phyloP scores from a whole-genome alignment of 495 filamentous ascomycete genomes.

The Aspergillus haitiensis region DNA sequence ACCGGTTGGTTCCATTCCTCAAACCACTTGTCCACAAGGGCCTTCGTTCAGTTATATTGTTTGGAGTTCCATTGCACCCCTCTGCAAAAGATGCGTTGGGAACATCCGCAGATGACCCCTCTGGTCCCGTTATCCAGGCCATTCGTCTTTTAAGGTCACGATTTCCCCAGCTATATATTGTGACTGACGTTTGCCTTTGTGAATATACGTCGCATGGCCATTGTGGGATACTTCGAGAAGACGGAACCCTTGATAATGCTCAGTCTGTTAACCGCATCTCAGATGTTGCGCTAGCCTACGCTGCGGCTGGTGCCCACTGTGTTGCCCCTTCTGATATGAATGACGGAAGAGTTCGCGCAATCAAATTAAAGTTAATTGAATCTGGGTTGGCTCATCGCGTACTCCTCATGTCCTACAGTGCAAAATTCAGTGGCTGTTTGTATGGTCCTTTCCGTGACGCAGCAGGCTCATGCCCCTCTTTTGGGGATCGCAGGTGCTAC shows the following conservation, averaged over 20 bases:
- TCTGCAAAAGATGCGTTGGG: conserved; percentile 86
- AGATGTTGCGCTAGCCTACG: conserved; percentile 90
- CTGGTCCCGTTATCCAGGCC: conserved; percentile 83
- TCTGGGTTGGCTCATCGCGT: conserved; percentile 84
- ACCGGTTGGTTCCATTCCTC: conserved; percentile 80
- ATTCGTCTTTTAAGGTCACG: conserved; percentile 77
- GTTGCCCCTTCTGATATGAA: conserved; percentile 99
- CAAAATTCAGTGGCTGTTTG: conserved; percentile 93
- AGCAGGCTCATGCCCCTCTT: conserved; percentile 86
- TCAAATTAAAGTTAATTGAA: conserved; percentile 94
- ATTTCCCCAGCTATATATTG: conserved; percentile 88
- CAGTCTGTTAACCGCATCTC: conserved; percentile 90
- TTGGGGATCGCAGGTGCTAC: conserved; percentile 94
- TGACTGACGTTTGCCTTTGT: conserved; percentile 92
- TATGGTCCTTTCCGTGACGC: conserved; percentile 98
- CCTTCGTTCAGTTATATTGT: conserved; percentile 87
- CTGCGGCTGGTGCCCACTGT: conserved; percentile 89
- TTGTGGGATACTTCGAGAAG: conserved; percentile 90
- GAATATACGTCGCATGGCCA: conserved; percentile 99
- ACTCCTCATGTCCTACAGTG: conserved; percentile 94
- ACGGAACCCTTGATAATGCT: conserved; percentile 87
- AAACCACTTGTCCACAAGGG: conserved; percentile 84
- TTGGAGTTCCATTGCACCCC: conserved; percentile 82
- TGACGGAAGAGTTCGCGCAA: conserved; percentile 91
- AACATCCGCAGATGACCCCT: conserved; percentile 89